Evolutionary conservation across 2,329 filamentous ascomycete genomes (phyloP).

Genomic region (Penicillium palitans): DNA sequence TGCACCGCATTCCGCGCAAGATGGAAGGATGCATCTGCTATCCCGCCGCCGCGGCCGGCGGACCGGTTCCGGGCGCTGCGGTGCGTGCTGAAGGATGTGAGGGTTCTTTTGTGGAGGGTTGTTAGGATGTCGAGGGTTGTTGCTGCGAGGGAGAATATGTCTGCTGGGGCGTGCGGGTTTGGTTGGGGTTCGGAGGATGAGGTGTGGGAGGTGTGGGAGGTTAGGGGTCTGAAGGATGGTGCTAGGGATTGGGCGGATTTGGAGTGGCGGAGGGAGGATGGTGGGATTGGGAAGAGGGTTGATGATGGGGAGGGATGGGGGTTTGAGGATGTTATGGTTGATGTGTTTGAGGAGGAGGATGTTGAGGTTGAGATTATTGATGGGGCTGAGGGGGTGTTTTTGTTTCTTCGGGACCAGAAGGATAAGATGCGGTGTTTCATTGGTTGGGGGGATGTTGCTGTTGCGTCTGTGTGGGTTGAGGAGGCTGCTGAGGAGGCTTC

Average conservation of each 20-base stretch:
- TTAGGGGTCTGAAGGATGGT: constrained; percentile 33
- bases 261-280: constrained; percentile 35
- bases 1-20: constrained; percentile 53
- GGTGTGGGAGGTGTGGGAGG: constrained; percentile 17
- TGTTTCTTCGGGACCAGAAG: constrained; percentile 25
- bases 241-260: constrained; percentile 33
- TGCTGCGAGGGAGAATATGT: constrained; percentile 61
- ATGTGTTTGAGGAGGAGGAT: constrained; percentile 15
- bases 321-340: constrained; percentile 11
- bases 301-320: constrained; percentile 6
- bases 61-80: constrained; percentile 55
- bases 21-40: constrained; percentile 60
- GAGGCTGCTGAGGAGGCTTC: constrained; percentile 14
- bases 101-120: constrained; percentile 58
- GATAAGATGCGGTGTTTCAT: constrained; percentile 17
- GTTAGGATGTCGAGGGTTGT: constrained; percentile 61
- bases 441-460: neutral
- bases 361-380: constrained; percentile 18
- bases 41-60: constrained; percentile 49
- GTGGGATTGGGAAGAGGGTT: constrained; percentile 2
- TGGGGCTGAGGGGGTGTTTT: constrained; percentile 32
- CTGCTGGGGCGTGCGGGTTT: constrained; percentile 37
- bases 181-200: constrained; percentile 23
- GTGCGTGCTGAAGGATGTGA: constrained; percentile 57
- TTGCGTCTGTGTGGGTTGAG: constrained; percentile 1